Conservation (phyloP, 352 stramenopile species). For the Globisporangium rhizosaccharum region DNA sequence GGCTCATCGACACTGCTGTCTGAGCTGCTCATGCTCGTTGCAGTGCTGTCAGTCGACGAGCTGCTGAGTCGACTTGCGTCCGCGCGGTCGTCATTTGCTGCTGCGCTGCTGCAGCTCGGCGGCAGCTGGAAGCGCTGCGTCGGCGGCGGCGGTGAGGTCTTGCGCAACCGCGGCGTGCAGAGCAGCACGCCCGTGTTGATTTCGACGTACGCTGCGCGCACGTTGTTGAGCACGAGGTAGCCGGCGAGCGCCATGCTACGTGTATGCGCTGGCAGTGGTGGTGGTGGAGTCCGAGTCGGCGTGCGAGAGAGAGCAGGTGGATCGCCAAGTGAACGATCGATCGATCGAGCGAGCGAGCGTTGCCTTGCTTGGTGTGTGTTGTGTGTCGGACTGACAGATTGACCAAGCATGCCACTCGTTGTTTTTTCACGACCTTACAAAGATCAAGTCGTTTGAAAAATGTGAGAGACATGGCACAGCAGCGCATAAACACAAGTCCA, state of each 20-base stretch:
- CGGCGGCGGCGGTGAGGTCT: slow-evolving; percentile 2
- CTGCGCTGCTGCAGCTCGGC: background rate
- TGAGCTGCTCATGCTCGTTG: slow-evolving; percentile 13
- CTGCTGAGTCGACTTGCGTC: slow-evolving; percentile 6
- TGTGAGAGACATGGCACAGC: no score
- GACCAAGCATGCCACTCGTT: no score
- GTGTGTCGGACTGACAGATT: no score
- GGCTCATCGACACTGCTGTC: slow-evolving; percentile 1
- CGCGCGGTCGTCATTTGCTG: background rate
- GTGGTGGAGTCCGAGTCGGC: background rate
- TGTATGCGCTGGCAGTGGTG: background rate
- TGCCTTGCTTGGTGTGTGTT: background rate
- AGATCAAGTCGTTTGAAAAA: no score
- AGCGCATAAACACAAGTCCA: no score
- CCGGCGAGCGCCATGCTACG: slow-evolving; percentile 60
- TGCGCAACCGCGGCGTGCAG: slow-evolving; percentile 23
- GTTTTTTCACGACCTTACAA: no score
- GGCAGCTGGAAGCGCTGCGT: background rate
- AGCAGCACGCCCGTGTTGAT: slow-evolving; percentile 47
- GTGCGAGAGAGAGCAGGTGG: background rate
- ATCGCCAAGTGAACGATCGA: background rate
- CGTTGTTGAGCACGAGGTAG: slow-evolving; percentile 60
- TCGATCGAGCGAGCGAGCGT: no score
- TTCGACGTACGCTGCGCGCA: slow-evolving; percentile 48
- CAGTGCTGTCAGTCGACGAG: slow-evolving; percentile 12